Base-by-base conservation (phyloP, 208 protist species). In the Tritrichomonas musculus region DNA sequence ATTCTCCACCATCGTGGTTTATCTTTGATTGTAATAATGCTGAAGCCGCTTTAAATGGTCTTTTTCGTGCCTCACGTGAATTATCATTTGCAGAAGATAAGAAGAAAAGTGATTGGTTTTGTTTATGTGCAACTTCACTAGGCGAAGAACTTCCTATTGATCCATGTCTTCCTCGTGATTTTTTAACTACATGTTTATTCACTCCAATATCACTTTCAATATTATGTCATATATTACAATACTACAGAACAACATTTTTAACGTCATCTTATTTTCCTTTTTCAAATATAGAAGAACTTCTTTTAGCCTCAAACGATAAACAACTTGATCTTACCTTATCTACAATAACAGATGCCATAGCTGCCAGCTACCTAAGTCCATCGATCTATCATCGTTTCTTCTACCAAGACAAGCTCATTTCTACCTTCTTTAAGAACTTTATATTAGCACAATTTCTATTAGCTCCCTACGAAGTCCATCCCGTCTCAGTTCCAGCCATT, bases 161-260 rank as follows among this genome's bases (percentile, higher is more conserved):
- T 57, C 77, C 77, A 39, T 47, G 27, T 20, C 17, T 88, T 13
- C 77, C 77, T 8, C 20, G 47, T 22, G 77, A 88, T 88, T 88
- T 88, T 39, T 33, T 88, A 4, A 88, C 77, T 41, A 44, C 77
- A 20, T 88, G 77, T 57, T 39, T 88, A 33, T 57, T 88, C n/a
- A 88, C 77, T 39, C 77, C 77, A 39, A 57, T 50, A 39, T 53
- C 41, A 39, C 33, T 47, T 20, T 44, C 77, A 33, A 88, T 88
- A 39, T 88, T 88, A 50, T 88, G 77, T 17, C 77, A 88, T 88
- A 57, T 88, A 39, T 20, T 88, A 3, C 77, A 88, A 57, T 88
- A 88, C 57, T 88, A 88, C 39, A 53, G 77, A 60, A 88, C 77
- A 57, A 39, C 77, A 39, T 55, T 88, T 1, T 14, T 50, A 30